phyloP scores from a whole-genome alignment of 208 protist genomes.

The Tritrichomonas foetus region DNA sequence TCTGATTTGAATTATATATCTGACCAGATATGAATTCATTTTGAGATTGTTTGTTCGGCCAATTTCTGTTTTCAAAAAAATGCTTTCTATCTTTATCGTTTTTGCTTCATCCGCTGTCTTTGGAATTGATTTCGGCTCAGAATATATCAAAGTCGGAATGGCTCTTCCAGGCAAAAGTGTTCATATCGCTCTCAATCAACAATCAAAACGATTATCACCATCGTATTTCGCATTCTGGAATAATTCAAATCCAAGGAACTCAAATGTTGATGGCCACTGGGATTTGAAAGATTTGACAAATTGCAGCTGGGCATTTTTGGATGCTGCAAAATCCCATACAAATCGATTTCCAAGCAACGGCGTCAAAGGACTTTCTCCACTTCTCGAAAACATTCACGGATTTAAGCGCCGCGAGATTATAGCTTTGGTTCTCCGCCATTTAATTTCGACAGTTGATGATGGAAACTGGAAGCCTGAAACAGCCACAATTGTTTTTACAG shows the following conservation, averaged over 20 bases:
- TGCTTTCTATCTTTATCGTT: not conserved
- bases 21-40: too few relatives aligned
- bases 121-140: constrained; percentile 13
- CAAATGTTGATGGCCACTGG: not conserved
- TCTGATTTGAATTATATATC: too few relatives aligned
- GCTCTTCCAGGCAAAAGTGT: not conserved
- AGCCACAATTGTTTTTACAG: not conserved
- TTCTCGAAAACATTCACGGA: not conserved
- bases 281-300: not conserved
- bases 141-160: constrained; percentile 19
- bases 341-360: not conserved
- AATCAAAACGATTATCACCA: constrained; percentile 23
- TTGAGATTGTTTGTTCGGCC: too few relatives aligned
- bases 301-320: not conserved
- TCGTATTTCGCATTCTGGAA: not conserved
- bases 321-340: not conserved
- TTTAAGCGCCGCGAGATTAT: not conserved
- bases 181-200: not conserved
- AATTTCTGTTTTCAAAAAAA: not conserved
- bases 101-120: not conserved
- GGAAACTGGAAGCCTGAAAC: not conserved
- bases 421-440: not conserved
- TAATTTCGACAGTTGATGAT: not conserved
- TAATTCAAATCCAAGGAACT: not conserved
- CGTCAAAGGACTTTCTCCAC: not conserved